phyloP scores from a whole-genome alignment of 2,329 filamentous ascomycete genomes.

The Xylariaceae sp. region DNA sequence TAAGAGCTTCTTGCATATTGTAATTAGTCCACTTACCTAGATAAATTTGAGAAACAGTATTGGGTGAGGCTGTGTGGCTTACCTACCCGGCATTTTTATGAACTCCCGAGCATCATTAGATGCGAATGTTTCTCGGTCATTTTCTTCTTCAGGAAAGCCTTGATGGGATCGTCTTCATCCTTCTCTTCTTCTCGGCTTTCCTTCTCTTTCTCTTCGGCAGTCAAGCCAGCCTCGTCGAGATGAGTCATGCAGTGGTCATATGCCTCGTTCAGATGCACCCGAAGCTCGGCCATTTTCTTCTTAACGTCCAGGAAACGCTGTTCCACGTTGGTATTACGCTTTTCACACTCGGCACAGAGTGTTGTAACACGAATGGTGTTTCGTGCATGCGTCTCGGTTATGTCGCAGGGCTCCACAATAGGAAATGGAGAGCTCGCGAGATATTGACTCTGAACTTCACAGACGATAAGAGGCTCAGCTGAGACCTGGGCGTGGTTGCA shows the following conservation, averaged over 20 bases:
- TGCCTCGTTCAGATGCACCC: constrained; percentile 10
- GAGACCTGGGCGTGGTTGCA: constrained; percentile 26
- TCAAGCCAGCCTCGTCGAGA: constrained; percentile 18
- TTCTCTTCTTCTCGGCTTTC: not conserved
- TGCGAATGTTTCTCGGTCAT: constrained; percentile 17
- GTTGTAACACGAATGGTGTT: constrained; percentile 15
- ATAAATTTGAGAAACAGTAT: no score
- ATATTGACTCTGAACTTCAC: constrained; percentile 16
- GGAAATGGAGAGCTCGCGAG: constrained; percentile 7
- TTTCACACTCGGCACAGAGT: constrained; percentile 17
- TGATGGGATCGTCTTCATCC: constrained; percentile 6
- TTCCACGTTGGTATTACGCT: constrained; percentile 11
- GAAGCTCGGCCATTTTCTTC: constrained; percentile 14
- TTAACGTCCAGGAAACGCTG: constrained; percentile 11
- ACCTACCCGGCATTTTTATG: no score
- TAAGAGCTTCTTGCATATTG: no score
- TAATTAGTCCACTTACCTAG: no score
- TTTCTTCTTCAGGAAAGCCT: constrained; percentile 20
- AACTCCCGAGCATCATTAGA: constrained; percentile 20
- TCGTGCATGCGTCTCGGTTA: constrained; percentile 15
- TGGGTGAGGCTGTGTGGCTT: no score
- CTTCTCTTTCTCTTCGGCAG: constrained; percentile 3
- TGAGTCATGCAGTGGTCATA: constrained; percentile 22
- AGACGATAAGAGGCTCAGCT: constrained; percentile 11
- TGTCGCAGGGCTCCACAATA: constrained; percentile 15